Evolutionary conservation across 192 early-diverging fungal species (phyloP), one percentile per base, ranked within the genome.

Genomic region (Thamnidium elegans): DNA sequence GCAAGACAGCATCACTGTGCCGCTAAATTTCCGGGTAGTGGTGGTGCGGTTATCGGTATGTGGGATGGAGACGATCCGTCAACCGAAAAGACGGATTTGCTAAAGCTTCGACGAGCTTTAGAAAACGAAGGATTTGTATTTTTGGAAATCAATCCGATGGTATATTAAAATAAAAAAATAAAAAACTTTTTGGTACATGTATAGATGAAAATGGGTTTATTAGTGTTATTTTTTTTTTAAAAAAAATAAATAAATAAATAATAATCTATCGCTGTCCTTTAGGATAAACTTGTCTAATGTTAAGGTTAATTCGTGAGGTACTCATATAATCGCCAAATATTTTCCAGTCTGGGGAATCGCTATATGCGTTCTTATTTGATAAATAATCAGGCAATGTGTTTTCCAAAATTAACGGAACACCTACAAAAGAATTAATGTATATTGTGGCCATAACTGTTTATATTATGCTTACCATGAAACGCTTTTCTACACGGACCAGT

Each of bases 241-340:
- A 13, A 45, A 13, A 13, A 13, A n/a, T n/a, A n/a, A n/a, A n/a
- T n/a, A n/a, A n/a, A n/a, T n/a, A n/a, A n/a, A n/a, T n/a, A n/a
- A n/a, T n/a, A n/a, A 9, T 45, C 14, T 45, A 45, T 10, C 1
- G 13, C 14, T 48, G 46, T 48, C 14, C 46, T 13, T 48, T 48
- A 14, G 46, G 46, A 48, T 17, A 48, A 14, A 94, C 91, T 79
- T 98, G 94, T 39, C 96, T 84, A 23, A 96, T 87, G 62, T 98
- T 98, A 54, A 96, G 77, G 63, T 98, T 98, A 55, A 98, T 87
- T 44, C 96, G 81, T 7, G 91, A 77, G 15, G 79, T 76, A 14
- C 59, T 56, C 66, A 98, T 70, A 50, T 88, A 96, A 7, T 80
- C 78, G 3, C 78, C 86, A 86, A 85, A 87, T 47, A 87, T 68